Evolutionary conservation across 148 eudicot genomes (phyloP).

Genomic region (Arbutus unedo): DNA sequence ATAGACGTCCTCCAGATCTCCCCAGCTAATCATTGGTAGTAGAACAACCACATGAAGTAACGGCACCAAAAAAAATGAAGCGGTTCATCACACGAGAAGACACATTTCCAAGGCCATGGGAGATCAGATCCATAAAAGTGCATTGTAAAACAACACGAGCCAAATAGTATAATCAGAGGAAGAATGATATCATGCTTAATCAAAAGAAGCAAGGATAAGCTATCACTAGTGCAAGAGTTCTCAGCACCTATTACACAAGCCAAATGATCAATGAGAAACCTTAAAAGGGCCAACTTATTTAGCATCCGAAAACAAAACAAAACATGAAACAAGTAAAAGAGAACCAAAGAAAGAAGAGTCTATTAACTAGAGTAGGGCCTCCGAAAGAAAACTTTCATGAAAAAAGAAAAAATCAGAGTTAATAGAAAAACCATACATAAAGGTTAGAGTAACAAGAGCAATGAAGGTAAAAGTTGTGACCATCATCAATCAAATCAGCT

Average conservation of each 20-base stretch:
- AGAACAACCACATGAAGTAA: background rate
- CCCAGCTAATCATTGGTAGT: background rate
- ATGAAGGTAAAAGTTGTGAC: background rate
- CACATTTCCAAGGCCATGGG: background rate
- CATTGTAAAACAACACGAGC: background rate
- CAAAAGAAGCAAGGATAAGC: background rate
- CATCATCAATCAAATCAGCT: background rate
- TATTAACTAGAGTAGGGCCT: background rate
- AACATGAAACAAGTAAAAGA: background rate
- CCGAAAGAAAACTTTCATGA: background rate
- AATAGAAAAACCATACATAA: background rate
- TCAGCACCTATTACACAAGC: background rate
- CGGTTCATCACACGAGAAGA: background rate
- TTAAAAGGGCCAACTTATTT: background rate
- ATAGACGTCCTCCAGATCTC: background rate
- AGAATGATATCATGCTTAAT: background rate
- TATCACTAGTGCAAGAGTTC: background rate
- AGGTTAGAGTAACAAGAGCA: background rate
- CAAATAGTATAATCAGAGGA: background rate
- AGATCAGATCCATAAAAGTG: background rate
- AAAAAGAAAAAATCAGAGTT: background rate
- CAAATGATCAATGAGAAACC: background rate
- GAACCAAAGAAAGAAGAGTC: background rate
- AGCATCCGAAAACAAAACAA: background rate
- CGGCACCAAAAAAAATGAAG: background rate